Base-by-base conservation (phyloP, 2,329 filamentous ascomycete genomes). In the Aspergillus pseudoterreus region DNA sequence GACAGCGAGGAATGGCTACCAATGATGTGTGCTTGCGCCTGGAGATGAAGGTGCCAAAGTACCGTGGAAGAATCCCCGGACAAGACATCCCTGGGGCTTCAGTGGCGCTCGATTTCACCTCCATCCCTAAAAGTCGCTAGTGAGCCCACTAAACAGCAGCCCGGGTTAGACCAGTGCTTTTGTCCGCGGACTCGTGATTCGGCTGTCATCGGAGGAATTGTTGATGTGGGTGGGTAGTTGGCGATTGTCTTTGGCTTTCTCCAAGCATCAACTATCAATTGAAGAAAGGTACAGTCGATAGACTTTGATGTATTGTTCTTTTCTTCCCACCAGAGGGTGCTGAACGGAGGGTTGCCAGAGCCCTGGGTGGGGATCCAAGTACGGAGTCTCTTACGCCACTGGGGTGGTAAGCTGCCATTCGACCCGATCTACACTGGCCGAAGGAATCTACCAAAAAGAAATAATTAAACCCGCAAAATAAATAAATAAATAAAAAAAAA, bases 61-160 rank as follows among this genome's bases (percentile, higher is more conserved):
- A 42, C 39, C 39, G 5, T 17, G 11, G 19, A 17, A 22, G 39
- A 9, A 6, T 42, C 39, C 39, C 51, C 52, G 43, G 49, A 54
- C 33, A 38, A 32, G 38, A n/a, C 43, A 49, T 51, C 46, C 49
- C 35, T 56, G 51, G 45, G 46, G 30, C 15, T 38, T 44, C 36
- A 19, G 52, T 54, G 55, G 53, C 53, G 49, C 50, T 53, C 50
- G 46, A 43, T 50, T 51, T 43, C 32, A 27, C 43, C 50, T 52
- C 50, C 51, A 45, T 22, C 49, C 51, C 27, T 10, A 11, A 36
- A 51, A 44, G 46, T 14, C 38, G 35, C 38, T 57, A 54, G 49
- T 39, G 43, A 42, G n/a, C 21, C 12, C 6, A 42, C 35, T 38
- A 42, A 24, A 8, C 5, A 42, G 19, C 39, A n/a, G 22, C 39